Conservation (phyloP, 208 protist genomes). For the Acanthamoeba rhysodes region DNA sequence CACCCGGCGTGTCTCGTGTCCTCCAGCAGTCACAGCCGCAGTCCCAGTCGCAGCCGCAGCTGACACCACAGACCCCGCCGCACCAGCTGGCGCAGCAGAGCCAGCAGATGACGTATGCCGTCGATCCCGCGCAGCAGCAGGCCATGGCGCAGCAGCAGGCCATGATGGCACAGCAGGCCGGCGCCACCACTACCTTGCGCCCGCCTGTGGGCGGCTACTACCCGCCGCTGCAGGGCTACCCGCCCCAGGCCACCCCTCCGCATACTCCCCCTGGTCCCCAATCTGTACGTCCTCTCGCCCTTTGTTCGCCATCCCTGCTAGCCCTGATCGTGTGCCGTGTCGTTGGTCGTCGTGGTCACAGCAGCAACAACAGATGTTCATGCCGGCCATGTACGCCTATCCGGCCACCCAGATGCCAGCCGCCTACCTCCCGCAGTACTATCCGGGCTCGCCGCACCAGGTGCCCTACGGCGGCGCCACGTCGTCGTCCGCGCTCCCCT, state of each 20-base stretch:
- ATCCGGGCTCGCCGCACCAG: neutral
- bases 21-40: neutral
- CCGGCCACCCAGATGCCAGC: neutral
- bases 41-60: neutral
- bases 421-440: neutral
- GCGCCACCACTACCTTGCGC: neutral
- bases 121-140: neutral
- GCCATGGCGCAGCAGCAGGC: neutral
- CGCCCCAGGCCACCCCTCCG: neutral
- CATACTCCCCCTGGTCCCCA: neutral
- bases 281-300: too few species aligned
- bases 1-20: neutral
- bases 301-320: too few species aligned
- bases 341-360: too few species aligned
- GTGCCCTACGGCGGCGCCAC: neutral
- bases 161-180: neutral
- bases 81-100: neutral
- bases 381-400: constrained; percentile 5
- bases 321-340: too few species aligned
- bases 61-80: neutral
- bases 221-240: neutral
- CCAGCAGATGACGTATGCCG: neutral
- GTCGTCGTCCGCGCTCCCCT: neutral
- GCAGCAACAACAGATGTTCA: neutral
- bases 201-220: neutral